These are phyloP conservation scores for Breynia disticha DNA, from an alignment of 441 rosid genomes.

Conservation along the genomic window DNA sequence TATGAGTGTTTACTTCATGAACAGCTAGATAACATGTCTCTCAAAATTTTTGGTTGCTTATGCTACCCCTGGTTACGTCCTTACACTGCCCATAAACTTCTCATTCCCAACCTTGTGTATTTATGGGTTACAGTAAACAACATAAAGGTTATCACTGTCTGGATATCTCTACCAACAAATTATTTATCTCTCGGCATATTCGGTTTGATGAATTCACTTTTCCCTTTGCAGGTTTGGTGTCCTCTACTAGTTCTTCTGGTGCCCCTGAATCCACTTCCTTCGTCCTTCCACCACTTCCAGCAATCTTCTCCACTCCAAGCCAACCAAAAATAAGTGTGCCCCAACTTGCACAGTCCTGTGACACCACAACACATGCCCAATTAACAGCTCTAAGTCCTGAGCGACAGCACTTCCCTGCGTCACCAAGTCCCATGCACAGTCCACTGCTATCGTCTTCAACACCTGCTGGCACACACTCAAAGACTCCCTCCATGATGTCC, in stretches of 20 bases:
- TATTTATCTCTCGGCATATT: not conserved
- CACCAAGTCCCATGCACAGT: not conserved
- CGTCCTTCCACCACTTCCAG: not conserved
- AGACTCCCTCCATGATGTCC: not conserved
- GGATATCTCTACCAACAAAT: not conserved
- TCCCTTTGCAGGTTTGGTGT: not conserved
- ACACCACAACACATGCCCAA: not conserved
- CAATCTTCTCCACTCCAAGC: not conserved
- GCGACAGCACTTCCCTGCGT: not conserved
- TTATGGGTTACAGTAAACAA: not conserved
- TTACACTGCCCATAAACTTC: not conserved
- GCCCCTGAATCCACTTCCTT: not conserved
- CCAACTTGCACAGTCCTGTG: not conserved
- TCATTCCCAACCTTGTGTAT: not conserved
- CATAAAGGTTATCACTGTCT: not conserved
- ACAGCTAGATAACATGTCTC: not conserved
- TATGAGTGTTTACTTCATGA: not conserved
- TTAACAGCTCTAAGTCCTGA: too few species aligned
- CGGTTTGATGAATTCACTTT: not conserved
- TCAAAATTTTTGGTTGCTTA: not conserved
- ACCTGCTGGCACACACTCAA: not conserved
- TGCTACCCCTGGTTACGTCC: slow-evolving; percentile 2
- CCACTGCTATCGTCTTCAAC: not conserved
- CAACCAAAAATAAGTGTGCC: not conserved
- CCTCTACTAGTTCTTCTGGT: not conserved